These are phyloP conservation scores for Cylindrodendrum hubeiense DNA, from an alignment of 2,329 filamentous ascomycete genomes.

Conservation along the genomic window DNA sequence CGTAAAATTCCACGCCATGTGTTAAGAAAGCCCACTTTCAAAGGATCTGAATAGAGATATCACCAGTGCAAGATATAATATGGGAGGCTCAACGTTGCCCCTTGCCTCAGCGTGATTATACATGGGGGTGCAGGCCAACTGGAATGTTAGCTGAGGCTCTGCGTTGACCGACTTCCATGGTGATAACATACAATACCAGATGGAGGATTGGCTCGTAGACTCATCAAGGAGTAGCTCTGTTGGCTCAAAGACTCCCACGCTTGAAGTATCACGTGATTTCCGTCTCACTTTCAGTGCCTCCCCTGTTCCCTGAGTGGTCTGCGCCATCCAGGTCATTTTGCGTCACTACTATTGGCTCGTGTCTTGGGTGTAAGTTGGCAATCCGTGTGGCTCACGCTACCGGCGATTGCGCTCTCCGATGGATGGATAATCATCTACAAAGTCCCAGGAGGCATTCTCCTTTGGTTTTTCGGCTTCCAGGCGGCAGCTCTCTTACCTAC, in stretches of 20 bases:
- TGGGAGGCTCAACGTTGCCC: background rate
- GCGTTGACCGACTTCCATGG: slow-evolving; percentile 7
- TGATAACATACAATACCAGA: background rate
- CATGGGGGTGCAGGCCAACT: slow-evolving; percentile 9
- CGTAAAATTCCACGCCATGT: slow-evolving; percentile 14
- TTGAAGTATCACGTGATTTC: slow-evolving; percentile 8
- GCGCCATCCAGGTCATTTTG: slow-evolving; percentile 1
- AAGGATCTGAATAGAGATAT: slow-evolving; percentile 6
- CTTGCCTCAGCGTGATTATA: background rate
- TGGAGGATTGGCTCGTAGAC: slow-evolving; percentile 10
- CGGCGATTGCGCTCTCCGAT: background rate
- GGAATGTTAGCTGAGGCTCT: slow-evolving; percentile 7
- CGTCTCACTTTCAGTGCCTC: slow-evolving; percentile 11
- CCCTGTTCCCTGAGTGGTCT: background rate
- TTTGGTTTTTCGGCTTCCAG: background rate
- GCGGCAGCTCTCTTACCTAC: background rate
- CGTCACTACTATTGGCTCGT: slow-evolving; percentile 3
- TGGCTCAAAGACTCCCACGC: slow-evolving; percentile 19
- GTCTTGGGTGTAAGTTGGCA: background rate
- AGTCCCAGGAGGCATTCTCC: background rate
- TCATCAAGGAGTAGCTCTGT: slow-evolving; percentile 17
- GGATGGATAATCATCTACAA: background rate
- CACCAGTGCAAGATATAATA: slow-evolving; percentile 7
- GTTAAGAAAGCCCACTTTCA: slow-evolving; percentile 1
- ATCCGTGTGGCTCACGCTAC: background rate